Percentiles rank a stretch among this genome's conserved stretches.
Evolutionary conservation across 2,329 filamentous ascomycete species (phyloP).

Genomic region (Trichoderma arundinaceum): DNA sequence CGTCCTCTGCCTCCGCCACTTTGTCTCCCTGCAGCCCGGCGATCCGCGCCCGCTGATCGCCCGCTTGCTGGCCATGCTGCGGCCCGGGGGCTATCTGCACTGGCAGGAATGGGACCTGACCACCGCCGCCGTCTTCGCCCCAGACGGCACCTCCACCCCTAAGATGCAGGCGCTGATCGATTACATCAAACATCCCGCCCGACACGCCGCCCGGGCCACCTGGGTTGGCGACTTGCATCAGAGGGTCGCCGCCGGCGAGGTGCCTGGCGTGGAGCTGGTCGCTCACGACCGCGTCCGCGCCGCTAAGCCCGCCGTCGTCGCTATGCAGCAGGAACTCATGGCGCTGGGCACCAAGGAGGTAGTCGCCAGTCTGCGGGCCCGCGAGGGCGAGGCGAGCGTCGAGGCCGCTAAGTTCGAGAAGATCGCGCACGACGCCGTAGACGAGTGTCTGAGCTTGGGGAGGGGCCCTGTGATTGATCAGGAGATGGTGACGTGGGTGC

Average conservation of each 20-base stretch:
- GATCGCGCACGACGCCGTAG: background rate
- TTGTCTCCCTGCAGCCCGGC: too few relatives aligned
- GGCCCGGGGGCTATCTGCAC: constrained; percentile 1
- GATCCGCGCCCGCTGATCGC: too few relatives aligned
- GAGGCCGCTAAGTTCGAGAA: constrained; percentile 11
- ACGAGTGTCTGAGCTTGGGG: constrained; percentile 10
- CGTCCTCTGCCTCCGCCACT: too few relatives aligned
- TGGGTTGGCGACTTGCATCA: constrained; percentile 13
- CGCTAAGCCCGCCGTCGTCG: background rate
- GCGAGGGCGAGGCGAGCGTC: background rate
- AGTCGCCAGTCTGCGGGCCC: constrained; percentile 6
- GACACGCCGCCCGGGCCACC: constrained; percentile 3
- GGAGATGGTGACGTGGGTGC: constrained; percentile 13
- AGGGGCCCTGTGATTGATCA: constrained; percentile 8
- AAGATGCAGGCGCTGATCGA: constrained; percentile 11
- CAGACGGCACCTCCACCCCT: constrained; percentile 8
- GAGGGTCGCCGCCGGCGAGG: background rate
- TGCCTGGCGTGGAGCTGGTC: too few relatives aligned
- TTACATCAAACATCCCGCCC: constrained; percentile 7
- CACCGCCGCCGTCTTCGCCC: constrained; percentile 24
- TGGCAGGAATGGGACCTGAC: constrained; percentile 13
- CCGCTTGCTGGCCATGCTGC: background rate
- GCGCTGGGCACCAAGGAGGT: constrained; percentile 9
- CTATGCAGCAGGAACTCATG: constrained; percentile 12
- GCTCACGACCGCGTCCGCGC: background rate